A percentile compares a stretch with the other conserved stretches of the same genome.
phyloP scores from a whole-genome alignment of 805 yeast species.

The Candida nitratophila region DNA sequence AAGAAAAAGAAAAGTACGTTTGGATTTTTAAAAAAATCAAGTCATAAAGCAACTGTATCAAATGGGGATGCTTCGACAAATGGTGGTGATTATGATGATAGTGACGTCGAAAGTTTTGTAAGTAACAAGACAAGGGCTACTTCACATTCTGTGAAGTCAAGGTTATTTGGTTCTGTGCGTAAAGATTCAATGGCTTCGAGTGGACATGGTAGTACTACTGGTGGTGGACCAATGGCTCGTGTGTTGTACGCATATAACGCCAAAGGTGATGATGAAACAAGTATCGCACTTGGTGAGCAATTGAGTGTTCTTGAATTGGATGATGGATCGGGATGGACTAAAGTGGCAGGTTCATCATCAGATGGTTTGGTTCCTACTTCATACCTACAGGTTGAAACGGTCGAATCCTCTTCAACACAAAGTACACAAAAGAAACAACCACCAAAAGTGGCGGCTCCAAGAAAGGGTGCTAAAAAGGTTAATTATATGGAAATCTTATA shows the following conservation, averaged over 20 bases:
- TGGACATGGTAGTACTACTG: not conserved
- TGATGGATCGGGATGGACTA: constrained; percentile 93
- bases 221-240: constrained; percentile 14
- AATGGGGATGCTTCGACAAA: constrained; percentile 1
- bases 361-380: constrained; percentile 84
- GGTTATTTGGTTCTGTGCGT: constrained; percentile 19
- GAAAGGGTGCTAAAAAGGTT: constrained; percentile 60
- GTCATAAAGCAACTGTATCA: not conserved
- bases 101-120: constrained; percentile 19
- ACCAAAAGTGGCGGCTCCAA: constrained; percentile 78
- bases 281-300: constrained; percentile 52
- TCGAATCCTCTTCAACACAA: constrained; percentile 5
- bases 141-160: constrained; percentile 14
- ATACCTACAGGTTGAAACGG: constrained; percentile 46
- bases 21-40: constrained; percentile 17
- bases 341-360: constrained; percentile 34
- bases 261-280: constrained; percentile 68
- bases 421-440: constrained; percentile 39
- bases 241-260: constrained; percentile 65
- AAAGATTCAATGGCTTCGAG: constrained; percentile 3
- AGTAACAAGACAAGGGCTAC: constrained; percentile 18
- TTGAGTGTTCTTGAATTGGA: constrained; percentile 58
- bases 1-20: constrained; percentile 58
- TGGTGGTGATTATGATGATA: constrained; percentile 10
- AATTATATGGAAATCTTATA: constrained; percentile 63